Evolutionary conservation across 2,329 filamentous ascomycete genomes (phyloP), one percentile per base, ranked within the genome.

Genomic region (Calonectria fujianensis): DNA sequence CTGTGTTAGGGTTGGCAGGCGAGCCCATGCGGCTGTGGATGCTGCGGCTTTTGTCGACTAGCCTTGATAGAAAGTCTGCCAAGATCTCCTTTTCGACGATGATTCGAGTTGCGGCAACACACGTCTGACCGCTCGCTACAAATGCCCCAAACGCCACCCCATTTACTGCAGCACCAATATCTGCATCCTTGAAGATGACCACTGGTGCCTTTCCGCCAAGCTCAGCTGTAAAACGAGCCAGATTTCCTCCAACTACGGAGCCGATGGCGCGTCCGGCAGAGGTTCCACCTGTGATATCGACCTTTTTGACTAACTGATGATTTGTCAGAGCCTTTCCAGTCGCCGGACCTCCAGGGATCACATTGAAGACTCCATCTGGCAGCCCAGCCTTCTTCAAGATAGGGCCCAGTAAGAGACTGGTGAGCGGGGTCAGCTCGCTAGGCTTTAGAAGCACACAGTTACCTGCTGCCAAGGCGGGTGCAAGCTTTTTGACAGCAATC

Each of bases 211-310:
- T 94, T 81, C 94, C 92, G 10, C 93, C 93, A 32, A 95, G 89
- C 85, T 95, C 93, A 32, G 94, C 91, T 48, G 93, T 94, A 78
- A 93, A 92, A 79, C 92, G 90, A 82, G 93, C 92, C 78, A 95
- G 85, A 84, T 94, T 94, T 76, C 88, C 89, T 52, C 91, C 90
- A 32, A 91, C 92, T 51, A 93, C 89, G 54, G 91, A 88, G 76
- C 94, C 93, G 80, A 95, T 94, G 45, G 90, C 90, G 72, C 92
- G 88, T 7, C 93, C 94, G 24, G 93, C 92, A n/a, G 87, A 85
- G 29, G 93, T 95, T n/a, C 93, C 93, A 54, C 94, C 94, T 48
- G 94, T 95, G 79, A 96, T 92, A 78, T 94, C 93, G 72, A 95
- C 90, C 86, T 95, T 95, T 84, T 90, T 86, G 2, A 90, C 85